Evolutionary conservation across 2,329 filamentous ascomycete species (phyloP).

Genomic region (Xylaria sp.): DNA sequence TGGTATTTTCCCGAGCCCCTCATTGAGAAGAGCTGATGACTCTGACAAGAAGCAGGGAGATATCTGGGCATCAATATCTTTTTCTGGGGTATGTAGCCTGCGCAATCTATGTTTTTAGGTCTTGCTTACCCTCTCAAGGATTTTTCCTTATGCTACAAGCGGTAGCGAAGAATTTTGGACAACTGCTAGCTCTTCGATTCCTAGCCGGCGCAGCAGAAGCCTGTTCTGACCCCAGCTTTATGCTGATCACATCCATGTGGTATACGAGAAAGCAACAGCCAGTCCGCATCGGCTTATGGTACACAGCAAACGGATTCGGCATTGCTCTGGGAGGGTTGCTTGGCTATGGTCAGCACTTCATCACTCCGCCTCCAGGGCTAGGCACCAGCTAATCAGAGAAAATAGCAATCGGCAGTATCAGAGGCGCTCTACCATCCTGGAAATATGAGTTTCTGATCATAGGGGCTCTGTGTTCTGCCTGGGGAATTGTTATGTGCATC

Average conservation of each 20-base stretch:
- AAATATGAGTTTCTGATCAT: conserved; percentile 57
- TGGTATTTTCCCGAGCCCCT: conserved; percentile 52
- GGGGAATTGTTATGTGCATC: conserved; percentile 51
- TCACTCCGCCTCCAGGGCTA: not conserved
- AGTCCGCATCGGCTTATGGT: conserved; percentile 65
- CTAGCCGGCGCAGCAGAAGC: conserved; percentile 66
- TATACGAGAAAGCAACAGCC: conserved; percentile 68
- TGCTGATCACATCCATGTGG: conserved; percentile 69
- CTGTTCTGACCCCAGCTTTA: conserved; percentile 64
- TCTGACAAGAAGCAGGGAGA: conserved; percentile 53
- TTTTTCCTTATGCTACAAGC: conserved; percentile 63
- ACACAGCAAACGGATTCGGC: conserved; percentile 64
- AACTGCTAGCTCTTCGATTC: conserved; percentile 61
- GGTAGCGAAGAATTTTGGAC: conserved; percentile 60
- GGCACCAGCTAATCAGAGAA: conserved; percentile 11
- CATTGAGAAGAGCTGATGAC: not conserved
- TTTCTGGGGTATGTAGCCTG: conserved; percentile 48
- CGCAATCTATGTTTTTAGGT: not conserved
- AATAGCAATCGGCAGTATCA: conserved; percentile 60
- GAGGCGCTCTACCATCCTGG: conserved; percentile 59
- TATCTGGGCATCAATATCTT: conserved; percentile 62
- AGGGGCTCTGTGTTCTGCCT: conserved; percentile 51
- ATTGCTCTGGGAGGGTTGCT: conserved; percentile 65
- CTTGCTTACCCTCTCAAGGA: conserved; percentile 43
- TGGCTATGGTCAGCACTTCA: conserved; percentile 56